Evolutionary conservation across 768 basidiomycete genomes (phyloP).

Genomic region (Agaricus subrufescens): DNA sequence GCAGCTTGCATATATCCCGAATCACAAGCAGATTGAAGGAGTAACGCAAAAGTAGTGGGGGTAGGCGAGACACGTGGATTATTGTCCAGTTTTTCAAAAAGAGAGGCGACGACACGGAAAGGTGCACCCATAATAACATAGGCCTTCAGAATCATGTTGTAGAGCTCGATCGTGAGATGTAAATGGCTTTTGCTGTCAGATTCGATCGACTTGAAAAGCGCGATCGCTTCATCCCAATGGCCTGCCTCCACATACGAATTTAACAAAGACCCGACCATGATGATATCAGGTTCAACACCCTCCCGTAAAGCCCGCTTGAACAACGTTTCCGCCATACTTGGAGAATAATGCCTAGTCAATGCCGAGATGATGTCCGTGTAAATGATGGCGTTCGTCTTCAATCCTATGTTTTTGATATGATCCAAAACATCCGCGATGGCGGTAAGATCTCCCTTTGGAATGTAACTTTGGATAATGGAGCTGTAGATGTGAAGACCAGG

Average conservation of each 20-base stretch:
- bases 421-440: conserved; percentile 45
- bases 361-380: conserved; percentile 69
- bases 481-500: conserved; percentile 58
- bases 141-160: conserved; percentile 80
- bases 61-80: conserved; percentile 51
- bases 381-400: conserved; percentile 42
- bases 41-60: conserved; percentile 59
- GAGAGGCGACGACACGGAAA: conserved; percentile 50
- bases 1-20: conserved; percentile 61
- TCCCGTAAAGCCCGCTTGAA: conserved; percentile 61
- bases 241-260: conserved; percentile 79
- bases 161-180: conserved; percentile 52
- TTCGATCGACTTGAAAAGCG: conserved; percentile 49
- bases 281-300: conserved; percentile 56
- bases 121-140: conserved; percentile 81
- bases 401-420: conserved; percentile 53
- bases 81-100: conserved; percentile 54
- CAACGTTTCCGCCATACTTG: conserved; percentile 58
- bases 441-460: conserved; percentile 48
- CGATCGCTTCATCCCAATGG: conserved; percentile 72
- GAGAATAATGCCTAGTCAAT: conserved; percentile 59
- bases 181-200: conserved; percentile 12
- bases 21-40: conserved; percentile 82
- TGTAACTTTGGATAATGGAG: conserved; percentile 55
- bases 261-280: conserved; percentile 70